Evolutionary conservation across 176 grass and related monocot genomes (phyloP).

Genomic region (Paspalum notatum): DNA sequence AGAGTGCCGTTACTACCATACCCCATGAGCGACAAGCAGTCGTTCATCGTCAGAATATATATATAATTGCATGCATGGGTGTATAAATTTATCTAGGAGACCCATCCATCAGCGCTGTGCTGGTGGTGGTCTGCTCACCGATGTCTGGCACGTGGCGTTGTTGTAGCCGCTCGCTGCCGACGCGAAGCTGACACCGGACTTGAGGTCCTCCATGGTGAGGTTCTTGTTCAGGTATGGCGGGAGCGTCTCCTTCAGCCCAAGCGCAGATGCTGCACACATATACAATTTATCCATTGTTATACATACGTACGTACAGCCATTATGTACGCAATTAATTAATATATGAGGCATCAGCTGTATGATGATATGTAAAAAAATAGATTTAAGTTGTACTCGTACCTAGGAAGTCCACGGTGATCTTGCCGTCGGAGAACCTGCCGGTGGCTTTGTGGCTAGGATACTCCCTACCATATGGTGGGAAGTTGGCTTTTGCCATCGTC

Average conservation of each 20-base stretch:
- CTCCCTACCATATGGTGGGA: constrained; percentile 64
- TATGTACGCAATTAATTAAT: neutral
- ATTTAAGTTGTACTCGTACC: constrained; percentile 12
- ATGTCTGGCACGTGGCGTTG: constrained; percentile 36
- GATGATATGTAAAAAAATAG: neutral
- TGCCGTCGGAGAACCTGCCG: constrained; percentile 70
- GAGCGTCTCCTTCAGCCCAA: constrained; percentile 64
- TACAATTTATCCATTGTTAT: neutral
- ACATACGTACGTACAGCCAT: too few species aligned
- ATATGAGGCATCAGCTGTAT: neutral
- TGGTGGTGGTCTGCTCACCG: constrained; percentile 19
- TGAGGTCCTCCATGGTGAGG: constrained; percentile 52
- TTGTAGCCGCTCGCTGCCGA: constrained; percentile 64
- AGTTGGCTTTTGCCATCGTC: constrained; percentile 42
- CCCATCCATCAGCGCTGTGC: too few species aligned
- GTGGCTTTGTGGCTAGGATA: constrained; percentile 56
- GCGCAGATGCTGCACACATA: constrained; percentile 39
- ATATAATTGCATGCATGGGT: neutral
- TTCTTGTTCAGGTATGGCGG: constrained; percentile 54
- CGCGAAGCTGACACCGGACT: constrained; percentile 72
- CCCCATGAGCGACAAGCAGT: neutral
- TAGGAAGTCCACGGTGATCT: constrained; percentile 55
- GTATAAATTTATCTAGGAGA: too few species aligned
- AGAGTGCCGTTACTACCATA: too few species aligned
- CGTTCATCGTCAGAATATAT: neutral